Conservation (phyloP, 2,329 filamentous ascomycete genomes). For the Pyrenochaeta sp. region DNA sequence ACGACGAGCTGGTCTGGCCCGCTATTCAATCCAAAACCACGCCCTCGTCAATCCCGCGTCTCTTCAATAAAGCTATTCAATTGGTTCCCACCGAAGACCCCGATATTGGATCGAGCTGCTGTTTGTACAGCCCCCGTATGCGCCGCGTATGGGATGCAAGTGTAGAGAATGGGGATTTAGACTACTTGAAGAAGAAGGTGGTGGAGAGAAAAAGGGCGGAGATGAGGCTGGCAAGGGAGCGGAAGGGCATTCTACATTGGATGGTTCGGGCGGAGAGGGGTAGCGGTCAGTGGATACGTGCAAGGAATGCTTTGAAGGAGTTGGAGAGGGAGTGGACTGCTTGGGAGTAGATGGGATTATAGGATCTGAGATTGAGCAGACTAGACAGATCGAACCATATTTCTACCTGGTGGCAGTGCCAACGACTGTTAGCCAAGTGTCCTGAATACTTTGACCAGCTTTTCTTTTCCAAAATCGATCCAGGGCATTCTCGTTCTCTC, state of each 20-base stretch:
- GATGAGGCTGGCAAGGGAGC: slow-evolving; percentile 54
- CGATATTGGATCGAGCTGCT: slow-evolving; percentile 65
- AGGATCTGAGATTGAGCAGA: background rate
- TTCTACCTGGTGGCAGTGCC: background rate
- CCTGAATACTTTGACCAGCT: too few relatives aligned
- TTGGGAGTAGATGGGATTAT: slow-evolving; percentile 33
- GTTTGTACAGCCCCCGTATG: slow-evolving; percentile 85
- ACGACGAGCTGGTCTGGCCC: slow-evolving; percentile 79
- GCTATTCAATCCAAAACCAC: slow-evolving; percentile 60
- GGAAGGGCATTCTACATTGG: slow-evolving; percentile 45
- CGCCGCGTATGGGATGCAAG: slow-evolving; percentile 74
- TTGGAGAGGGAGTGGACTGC: slow-evolving; percentile 41
- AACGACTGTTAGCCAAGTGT: background rate
- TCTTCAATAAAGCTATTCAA: slow-evolving; percentile 64
- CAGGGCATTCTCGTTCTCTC: too few relatives aligned
- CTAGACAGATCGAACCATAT: background rate
- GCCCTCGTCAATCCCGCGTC: slow-evolving; percentile 45
- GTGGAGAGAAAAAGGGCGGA: slow-evolving; percentile 56
- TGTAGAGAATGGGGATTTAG: slow-evolving; percentile 71
- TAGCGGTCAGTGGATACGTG: slow-evolving; percentile 32
- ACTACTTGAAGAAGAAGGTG: slow-evolving; percentile 69
- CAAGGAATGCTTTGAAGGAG: slow-evolving; percentile 33
- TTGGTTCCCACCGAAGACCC: slow-evolving; percentile 60
- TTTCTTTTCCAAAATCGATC: too few relatives aligned
- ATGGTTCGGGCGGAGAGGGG: slow-evolving; percentile 32